phyloP scores from a whole-genome alignment of 768 basidiomycete genomes.

The Mycena latifolia region DNA sequence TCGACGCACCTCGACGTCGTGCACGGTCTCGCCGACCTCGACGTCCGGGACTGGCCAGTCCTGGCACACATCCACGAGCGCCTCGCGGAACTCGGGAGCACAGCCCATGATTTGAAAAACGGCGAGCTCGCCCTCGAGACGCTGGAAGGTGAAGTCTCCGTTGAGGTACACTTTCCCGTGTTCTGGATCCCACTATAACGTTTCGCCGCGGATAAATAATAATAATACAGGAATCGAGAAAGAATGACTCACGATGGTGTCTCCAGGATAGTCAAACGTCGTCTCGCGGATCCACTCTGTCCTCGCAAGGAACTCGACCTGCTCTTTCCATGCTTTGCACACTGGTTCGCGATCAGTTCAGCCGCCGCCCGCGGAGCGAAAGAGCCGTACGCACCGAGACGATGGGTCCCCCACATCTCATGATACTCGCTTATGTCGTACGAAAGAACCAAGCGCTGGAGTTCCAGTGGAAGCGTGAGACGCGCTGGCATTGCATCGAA shows the following conservation, averaged over 20 bases:
- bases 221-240: background rate
- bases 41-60: conserved; percentile 15
- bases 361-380: background rate
- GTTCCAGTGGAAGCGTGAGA: conserved; percentile 17
- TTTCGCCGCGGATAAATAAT: too few relatives aligned
- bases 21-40: conserved; percentile 10
- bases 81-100: background rate
- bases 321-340: conserved; percentile 25
- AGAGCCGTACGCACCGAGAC: conserved; percentile 17
- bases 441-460: conserved; percentile 16
- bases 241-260: conserved; percentile 8
- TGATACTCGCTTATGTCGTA: background rate
- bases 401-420: conserved; percentile 19
- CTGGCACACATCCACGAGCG: conserved; percentile 12
- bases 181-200: conserved; percentile 14
- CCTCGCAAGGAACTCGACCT: conserved; percentile 19
- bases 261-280: conserved; percentile 7
- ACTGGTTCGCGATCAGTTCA: too few relatives aligned
- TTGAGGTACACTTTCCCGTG: conserved; percentile 14
- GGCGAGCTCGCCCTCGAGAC: conserved; percentile 23
- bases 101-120: conserved; percentile 1
- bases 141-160: conserved; percentile 18
- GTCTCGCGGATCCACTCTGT: conserved; percentile 16
- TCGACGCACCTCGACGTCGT: conserved; percentile 23
- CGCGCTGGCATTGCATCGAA: conserved; percentile 24